phyloP scores from a whole-genome alignment of 495 filamentous ascomycete species.

The Filosporella fistucella region DNA sequence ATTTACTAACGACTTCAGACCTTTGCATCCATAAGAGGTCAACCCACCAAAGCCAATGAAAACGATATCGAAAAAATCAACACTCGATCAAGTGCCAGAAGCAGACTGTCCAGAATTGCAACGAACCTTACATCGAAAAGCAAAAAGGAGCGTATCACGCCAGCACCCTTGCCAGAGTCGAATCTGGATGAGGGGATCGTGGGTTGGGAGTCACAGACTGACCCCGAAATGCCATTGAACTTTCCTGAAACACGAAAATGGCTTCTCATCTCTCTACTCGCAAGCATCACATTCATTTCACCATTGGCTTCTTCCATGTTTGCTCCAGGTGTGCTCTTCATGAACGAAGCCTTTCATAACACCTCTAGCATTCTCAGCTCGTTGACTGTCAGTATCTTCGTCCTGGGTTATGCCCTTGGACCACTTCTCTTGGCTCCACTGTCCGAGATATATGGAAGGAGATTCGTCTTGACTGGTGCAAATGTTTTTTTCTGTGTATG shows the following conservation, averaged over 20 bases:
- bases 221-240: conserved; percentile 71
- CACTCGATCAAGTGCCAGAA: conserved; percentile 9
- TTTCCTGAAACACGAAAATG: conserved; percentile 60
- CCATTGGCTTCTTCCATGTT: conserved; percentile 64
- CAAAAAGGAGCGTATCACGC: conserved; percentile 21
- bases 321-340: conserved; percentile 50
- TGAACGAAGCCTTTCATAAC: conserved; percentile 48
- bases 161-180: conserved; percentile 30
- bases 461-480: conserved; percentile 52
- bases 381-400: conserved; percentile 50
- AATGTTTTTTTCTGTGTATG: conserved; percentile 67
- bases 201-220: conserved; percentile 59
- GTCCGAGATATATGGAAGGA: conserved; percentile 70
- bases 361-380: conserved; percentile 36
- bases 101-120: conserved; percentile 17
- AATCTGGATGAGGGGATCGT: conserved; percentile 43
- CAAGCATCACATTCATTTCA: conserved; percentile 54
- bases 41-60: conserved; percentile 6
- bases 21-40: conserved; percentile 9
- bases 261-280: conserved; percentile 60
- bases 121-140: conserved; percentile 14
- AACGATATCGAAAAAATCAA: conserved; percentile 4
- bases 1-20: conserved; percentile 2
- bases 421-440: conserved; percentile 68
- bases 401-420: conserved; percentile 57